Base-by-base conservation (phyloP, 331 rosid genomes). In the Rhamnella rubrinervis region DNA sequence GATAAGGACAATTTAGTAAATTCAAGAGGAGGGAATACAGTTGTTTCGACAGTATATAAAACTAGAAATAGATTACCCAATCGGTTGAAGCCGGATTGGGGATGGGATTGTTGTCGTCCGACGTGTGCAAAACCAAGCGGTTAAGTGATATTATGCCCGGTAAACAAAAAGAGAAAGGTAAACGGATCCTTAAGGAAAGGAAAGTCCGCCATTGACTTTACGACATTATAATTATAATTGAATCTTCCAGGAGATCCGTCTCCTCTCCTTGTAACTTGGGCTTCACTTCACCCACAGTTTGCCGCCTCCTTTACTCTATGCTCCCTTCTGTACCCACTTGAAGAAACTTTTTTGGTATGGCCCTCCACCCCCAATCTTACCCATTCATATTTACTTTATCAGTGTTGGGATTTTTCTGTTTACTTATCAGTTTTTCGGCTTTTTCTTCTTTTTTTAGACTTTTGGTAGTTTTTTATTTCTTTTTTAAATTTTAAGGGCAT, bases 331-430 rank as follows among this genome's bases (percentile, higher is more conserved):
- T 31, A 8, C 65, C 26, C 8, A 39, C 52, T 31, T 55, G 46
- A 35, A 14, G 28, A 61, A 62, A 23, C 70, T 41, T 31, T 31
- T 31, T 59, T 61, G 74, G 82, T 66, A 66, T 16, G 77, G 17
- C 66, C 23, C 25, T 23, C 55, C 50, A 44, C 49, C 49, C 55
- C 31, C 37, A 39, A 28, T 46, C 44, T 35, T 10, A 41, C 55
- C 18, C 6, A 11, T 19, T 20, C 31, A 38, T 46, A 8, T 8
- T 25, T 53, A 3, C 65, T 56, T 8, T 11, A 4, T 14, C 12
- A 16, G 0, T 28, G 41, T 47, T 35, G 19, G 19, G 8, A 15
- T 20, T 41, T 8, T 37, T 21, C 11, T 26, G 26, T 38, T 63
- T 16, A 37, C 7, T 3, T 49, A 37, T 39, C 9, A 17, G 5